Evolutionary conservation across 2,329 filamentous ascomycete species (phyloP).

Genomic region (Cladorrhinum sp.): DNA sequence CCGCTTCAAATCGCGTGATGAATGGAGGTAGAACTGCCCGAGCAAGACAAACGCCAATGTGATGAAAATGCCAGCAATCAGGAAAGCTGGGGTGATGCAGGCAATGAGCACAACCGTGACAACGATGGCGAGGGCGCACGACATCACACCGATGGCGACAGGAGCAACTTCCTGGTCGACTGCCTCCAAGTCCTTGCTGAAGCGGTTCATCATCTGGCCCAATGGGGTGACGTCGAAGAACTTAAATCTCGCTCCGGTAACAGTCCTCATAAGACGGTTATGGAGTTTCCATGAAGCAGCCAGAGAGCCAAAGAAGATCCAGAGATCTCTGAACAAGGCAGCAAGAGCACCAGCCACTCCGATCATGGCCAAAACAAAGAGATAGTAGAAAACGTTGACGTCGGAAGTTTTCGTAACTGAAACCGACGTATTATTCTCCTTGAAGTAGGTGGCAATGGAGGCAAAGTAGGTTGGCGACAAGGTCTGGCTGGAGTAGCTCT

Average conservation of each 20-base stretch:
- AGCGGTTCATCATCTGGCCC: constrained; percentile 95
- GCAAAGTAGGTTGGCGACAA: constrained; percentile 40
- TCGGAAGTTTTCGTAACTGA: constrained; percentile 40
- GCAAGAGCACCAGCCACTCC: constrained; percentile 75
- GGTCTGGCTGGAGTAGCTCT: constrained; percentile 35
- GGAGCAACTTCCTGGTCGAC: constrained; percentile 95
- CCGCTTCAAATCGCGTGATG: constrained; percentile 93
- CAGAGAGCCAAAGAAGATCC: constrained; percentile 89
- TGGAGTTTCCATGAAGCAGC: constrained; percentile 85
- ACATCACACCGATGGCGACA: constrained; percentile 73
- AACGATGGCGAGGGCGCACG: constrained; percentile 63
- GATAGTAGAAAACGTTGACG: constrained; percentile 81
- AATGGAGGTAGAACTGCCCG: constrained; percentile 82
- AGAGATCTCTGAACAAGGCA: constrained; percentile 77
- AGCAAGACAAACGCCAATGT: constrained; percentile 77
- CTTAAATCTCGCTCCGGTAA: constrained; percentile 89
- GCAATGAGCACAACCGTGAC: constrained; percentile 88
- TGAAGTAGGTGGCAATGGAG: constrained; percentile 38
- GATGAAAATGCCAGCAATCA: constrained; percentile 84
- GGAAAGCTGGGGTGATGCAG: constrained; percentile 82
- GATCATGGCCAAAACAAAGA: constrained; percentile 76
- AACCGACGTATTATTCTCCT: constrained; percentile 37
- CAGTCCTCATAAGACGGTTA: constrained; percentile 68
- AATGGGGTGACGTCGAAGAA: constrained; percentile 97
- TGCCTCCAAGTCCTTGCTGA: constrained; percentile 94